A percentile compares a stretch with the other conserved stretches of the same genome.
Evolutionary conservation across 2,329 filamentous ascomycete species (phyloP).

Genomic region (Tolypocladium paradoxum): DNA sequence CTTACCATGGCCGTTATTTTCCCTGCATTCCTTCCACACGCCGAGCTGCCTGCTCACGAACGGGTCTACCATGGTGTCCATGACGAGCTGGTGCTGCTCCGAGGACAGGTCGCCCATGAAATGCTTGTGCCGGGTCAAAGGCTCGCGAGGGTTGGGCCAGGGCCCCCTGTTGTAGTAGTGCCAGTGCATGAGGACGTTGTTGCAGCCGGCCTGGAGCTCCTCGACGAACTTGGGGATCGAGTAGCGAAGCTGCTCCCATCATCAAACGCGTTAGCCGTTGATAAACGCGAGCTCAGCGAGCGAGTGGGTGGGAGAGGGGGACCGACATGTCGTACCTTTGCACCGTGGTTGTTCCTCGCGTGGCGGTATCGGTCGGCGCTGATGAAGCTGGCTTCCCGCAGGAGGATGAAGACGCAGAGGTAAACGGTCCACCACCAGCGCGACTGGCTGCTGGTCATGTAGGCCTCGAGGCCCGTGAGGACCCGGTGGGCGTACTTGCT

Average conservation of each 20-base stretch:
- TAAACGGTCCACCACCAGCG: conserved; percentile 24
- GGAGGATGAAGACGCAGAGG: conserved; percentile 28
- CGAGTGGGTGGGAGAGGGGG: neutral
- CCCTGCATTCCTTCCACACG: conserved; percentile 13
- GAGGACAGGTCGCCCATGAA: conserved; percentile 17
- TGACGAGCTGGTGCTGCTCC: conserved; percentile 22
- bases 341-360: conserved; percentile 24
- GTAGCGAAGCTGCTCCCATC: conserved; percentile 19
- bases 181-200: conserved; percentile 37
- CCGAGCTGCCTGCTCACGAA: conserved; percentile 13
- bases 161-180: conserved; percentile 34
- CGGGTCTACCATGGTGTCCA: conserved; percentile 13
- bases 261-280: neutral
- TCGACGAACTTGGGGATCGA: conserved; percentile 29
- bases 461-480: conserved; percentile 21
- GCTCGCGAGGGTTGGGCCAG: conserved; percentile 16
- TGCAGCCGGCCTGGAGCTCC: conserved; percentile 33
- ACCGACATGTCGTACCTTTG: conserved; percentile 8
- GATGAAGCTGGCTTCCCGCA: conserved; percentile 28
- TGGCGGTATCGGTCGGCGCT: conserved; percentile 32
- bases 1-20: conserved; percentile 13
- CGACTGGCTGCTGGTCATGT: conserved; percentile 22
- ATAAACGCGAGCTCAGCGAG: neutral
- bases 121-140: conserved; percentile 13
- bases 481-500: conserved; percentile 21